Evolutionary conservation across 805 yeast species (phyloP).

Genomic region (Monosporozyma unispora): DNA sequence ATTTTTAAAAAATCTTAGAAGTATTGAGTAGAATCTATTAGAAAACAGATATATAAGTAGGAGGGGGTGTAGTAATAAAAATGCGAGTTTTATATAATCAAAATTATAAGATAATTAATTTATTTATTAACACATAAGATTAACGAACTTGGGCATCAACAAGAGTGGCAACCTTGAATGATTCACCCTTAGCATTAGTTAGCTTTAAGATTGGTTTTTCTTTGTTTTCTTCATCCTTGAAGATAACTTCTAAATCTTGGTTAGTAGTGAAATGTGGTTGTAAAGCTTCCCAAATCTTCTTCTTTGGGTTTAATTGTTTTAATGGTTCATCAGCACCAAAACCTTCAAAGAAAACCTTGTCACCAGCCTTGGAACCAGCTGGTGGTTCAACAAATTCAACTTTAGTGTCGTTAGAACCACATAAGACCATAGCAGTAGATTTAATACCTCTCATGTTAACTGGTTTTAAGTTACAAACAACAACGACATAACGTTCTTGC

Average conservation of each 20-base stretch:
- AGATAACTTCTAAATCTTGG: slow-evolving; percentile 67
- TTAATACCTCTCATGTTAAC: slow-evolving; percentile 97
- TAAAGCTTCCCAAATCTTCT: slow-evolving; percentile 92
- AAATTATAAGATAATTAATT: neutral
- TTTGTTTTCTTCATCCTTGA: slow-evolving; percentile 54
- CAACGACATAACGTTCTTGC: slow-evolving; percentile 88
- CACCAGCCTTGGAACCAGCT: slow-evolving; percentile 87
- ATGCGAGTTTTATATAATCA: neutral
- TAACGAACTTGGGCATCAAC: slow-evolving; percentile 75
- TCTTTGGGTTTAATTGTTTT: slow-evolving; percentile 90
- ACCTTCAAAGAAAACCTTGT: slow-evolving; percentile 90
- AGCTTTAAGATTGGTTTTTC: slow-evolving; percentile 62
- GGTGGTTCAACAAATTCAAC: slow-evolving; percentile 97
- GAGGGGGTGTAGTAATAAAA: neutral
- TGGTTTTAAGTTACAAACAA: slow-evolving; percentile 94
- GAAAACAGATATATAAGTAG: neutral
- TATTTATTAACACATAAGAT: slow-evolving; percentile 4
- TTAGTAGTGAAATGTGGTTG: slow-evolving; percentile 87
- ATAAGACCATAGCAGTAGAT: slow-evolving; percentile 92
- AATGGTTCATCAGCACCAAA: slow-evolving; percentile 77
- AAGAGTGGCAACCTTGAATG: slow-evolving; percentile 63
- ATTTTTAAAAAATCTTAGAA: no score
- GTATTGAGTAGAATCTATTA: no score
- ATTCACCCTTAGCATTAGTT: slow-evolving; percentile 71
- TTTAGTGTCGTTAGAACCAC: slow-evolving; percentile 65